Evolutionary conservation across 176 grass and related monocot genomes (phyloP).

Genomic region (Olyra latifolia): DNA sequence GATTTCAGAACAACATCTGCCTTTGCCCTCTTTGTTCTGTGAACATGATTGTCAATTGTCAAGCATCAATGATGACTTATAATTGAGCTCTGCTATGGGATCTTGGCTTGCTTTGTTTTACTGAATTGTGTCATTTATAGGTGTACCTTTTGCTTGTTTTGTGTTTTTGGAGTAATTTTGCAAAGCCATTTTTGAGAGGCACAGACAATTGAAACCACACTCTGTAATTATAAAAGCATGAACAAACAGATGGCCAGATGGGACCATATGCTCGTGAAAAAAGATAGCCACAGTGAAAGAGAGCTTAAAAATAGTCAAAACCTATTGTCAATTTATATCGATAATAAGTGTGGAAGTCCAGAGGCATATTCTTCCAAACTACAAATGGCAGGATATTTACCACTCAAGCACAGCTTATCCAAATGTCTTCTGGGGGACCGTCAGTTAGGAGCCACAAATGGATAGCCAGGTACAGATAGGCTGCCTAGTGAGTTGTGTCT

Average conservation of each 20-base stretch:
- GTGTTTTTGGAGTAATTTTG: background rate
- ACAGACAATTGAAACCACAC: background rate
- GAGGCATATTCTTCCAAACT: constrained; percentile 11
- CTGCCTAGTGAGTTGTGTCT: constrained; percentile 24
- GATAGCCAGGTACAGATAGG: constrained; percentile 34
- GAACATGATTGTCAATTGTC: background rate
- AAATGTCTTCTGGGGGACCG: constrained; percentile 40
- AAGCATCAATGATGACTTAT: background rate
- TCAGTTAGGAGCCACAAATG: constrained; percentile 45
- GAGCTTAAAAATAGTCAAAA: constrained; percentile 4
- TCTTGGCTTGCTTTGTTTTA: constrained; percentile 23
- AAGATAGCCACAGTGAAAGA: background rate
- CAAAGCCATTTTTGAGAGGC: background rate
- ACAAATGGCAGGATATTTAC: constrained; percentile 32
- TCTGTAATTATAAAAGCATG: background rate
- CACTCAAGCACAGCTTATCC: constrained; percentile 40
- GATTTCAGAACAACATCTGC: background rate
- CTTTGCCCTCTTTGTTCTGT: background rate
- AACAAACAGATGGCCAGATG: background rate
- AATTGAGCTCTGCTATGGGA: background rate
- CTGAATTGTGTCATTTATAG: background rate
- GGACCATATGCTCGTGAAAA: background rate
- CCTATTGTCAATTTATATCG: constrained; percentile 9
- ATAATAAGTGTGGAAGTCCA: constrained; percentile 7
- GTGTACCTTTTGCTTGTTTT: background rate